phyloP scores from a whole-genome alignment of 805 yeast species.

The Cyberlindnera meyerae region DNA sequence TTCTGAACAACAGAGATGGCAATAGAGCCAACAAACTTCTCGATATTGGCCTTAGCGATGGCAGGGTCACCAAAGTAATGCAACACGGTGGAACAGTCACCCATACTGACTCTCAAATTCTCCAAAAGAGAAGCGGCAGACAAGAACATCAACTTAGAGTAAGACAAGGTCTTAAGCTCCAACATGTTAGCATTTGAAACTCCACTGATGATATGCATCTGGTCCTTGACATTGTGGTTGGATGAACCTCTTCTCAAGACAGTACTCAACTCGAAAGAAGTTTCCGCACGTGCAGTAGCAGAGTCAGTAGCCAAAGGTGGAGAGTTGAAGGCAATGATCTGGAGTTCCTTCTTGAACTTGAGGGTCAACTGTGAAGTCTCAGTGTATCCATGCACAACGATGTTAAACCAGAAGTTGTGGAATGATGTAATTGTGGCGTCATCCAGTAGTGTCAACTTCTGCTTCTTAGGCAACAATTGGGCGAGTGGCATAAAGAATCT shows the following conservation, averaged over 20 bases:
- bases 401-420: conserved; percentile 90
- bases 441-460: conserved; percentile 35
- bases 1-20: conserved; percentile 54
- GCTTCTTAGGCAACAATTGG: conserved; percentile 55
- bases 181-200: conserved; percentile 39
- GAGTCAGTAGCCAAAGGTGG: conserved; percentile 84
- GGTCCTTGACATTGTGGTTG: conserved; percentile 71
- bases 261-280: conserved; percentile 87
- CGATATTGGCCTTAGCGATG: conserved; percentile 60
- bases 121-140: conserved; percentile 81
- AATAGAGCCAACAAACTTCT: conserved; percentile 61
- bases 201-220: conserved; percentile 49
- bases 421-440: conserved; percentile 56
- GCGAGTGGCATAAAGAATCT: conserved; percentile 71
- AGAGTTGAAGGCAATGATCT: conserved; percentile 75
- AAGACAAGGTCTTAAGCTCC: conserved; percentile 52
- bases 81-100: conserved; percentile 74
- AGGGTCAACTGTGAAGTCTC: conserved; percentile 49
- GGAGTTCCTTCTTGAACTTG: conserved; percentile 44
- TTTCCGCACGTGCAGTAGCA: conserved; percentile 80
- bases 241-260: conserved; percentile 88
- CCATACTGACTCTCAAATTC: conserved; percentile 68
- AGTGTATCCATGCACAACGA: conserved; percentile 88
- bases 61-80: conserved; percentile 86
- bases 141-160: conserved; percentile 80